Evolutionary conservation across 345 rosid species (phyloP).

Genomic region (Geranium brycei): DNA sequence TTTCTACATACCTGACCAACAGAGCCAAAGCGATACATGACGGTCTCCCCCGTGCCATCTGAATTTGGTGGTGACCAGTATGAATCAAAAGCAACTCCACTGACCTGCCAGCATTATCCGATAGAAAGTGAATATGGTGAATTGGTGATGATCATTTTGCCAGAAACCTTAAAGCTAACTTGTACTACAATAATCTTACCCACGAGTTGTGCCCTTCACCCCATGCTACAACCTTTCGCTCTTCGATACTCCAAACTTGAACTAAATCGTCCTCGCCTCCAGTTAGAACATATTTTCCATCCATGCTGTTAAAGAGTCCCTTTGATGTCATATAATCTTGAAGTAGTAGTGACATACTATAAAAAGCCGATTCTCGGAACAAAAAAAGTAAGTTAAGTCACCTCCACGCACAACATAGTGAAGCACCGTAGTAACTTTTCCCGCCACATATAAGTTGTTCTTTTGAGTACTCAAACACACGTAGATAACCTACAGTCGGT

Average conservation of each 20-base stretch:
- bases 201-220: slow-evolving; percentile 99
- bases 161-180: background rate
- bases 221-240: slow-evolving; percentile 97
- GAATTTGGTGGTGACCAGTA: slow-evolving; percentile 82
- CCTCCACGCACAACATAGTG: slow-evolving; percentile 77
- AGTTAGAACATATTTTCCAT: slow-evolving; percentile 87
- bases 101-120: slow-evolving; percentile 55
- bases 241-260: slow-evolving; percentile 99
- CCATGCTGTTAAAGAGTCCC: slow-evolving; percentile 53
- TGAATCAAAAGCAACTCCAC: slow-evolving; percentile 98
- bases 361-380: background rate
- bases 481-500: slow-evolving; percentile 57
- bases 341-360: slow-evolving; percentile 2
- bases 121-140: slow-evolving; percentile 1
- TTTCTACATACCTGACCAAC: slow-evolving; percentile 81
- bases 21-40: slow-evolving; percentile 95
- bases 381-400: slow-evolving; percentile 8
- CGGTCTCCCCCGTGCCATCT: slow-evolving; percentile 68
- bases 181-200: slow-evolving; percentile 39
- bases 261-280: slow-evolving; percentile 99
- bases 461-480: slow-evolving; percentile 73
- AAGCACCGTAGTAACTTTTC: slow-evolving; percentile 72
- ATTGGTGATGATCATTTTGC: background rate
- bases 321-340: background rate
- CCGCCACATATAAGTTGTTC: slow-evolving; percentile 56